Conservation (phyloP, 768 basidiomycete genomes). For the Mycena belliarum region DNA sequence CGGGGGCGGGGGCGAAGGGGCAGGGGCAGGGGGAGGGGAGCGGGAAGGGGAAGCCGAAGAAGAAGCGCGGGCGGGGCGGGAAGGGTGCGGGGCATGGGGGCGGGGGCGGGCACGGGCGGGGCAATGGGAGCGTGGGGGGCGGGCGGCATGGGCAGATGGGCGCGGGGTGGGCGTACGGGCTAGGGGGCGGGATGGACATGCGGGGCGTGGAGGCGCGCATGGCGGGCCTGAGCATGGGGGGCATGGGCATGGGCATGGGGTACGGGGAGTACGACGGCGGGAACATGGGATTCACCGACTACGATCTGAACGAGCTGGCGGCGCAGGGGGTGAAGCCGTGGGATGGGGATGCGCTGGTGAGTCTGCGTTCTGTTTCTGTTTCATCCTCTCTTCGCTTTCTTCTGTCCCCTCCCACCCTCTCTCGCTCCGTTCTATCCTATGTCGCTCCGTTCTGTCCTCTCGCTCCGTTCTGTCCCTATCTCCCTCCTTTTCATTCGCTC, state of each 20-base stretch:
- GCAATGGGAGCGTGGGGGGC: background rate
- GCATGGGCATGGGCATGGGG: background rate
- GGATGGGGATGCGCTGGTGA: slow-evolving; percentile 44
- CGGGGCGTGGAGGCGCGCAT: too few species aligned
- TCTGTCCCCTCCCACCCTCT: background rate
- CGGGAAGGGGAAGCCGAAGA: background rate
- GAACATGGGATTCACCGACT: slow-evolving; percentile 33
- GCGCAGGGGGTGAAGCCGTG: slow-evolving; percentile 45
- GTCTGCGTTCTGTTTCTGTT: slow-evolving; percentile 12
- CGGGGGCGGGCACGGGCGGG: background rate
- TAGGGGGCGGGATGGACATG: too few species aligned
- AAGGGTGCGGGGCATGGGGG: background rate
- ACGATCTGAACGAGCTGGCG: slow-evolving; percentile 35
- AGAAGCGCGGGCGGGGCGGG: slow-evolving; percentile 1
- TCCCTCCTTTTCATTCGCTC: too few species aligned
- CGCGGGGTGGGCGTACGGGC: too few species aligned
- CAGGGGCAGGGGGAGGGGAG: background rate
- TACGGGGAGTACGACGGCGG: background rate
- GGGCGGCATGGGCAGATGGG: too few species aligned
- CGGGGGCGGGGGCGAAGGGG: slow-evolving; percentile 8
- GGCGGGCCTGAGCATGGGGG: background rate
- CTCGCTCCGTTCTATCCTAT: too few species aligned
- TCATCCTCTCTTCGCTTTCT: slow-evolving; percentile 14
- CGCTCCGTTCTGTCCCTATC: too few species aligned
- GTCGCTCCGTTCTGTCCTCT: too few species aligned